Evolutionary conservation across 495 filamentous ascomycete species (phyloP).

Genomic region (Trypethelium eluteriae): DNA sequence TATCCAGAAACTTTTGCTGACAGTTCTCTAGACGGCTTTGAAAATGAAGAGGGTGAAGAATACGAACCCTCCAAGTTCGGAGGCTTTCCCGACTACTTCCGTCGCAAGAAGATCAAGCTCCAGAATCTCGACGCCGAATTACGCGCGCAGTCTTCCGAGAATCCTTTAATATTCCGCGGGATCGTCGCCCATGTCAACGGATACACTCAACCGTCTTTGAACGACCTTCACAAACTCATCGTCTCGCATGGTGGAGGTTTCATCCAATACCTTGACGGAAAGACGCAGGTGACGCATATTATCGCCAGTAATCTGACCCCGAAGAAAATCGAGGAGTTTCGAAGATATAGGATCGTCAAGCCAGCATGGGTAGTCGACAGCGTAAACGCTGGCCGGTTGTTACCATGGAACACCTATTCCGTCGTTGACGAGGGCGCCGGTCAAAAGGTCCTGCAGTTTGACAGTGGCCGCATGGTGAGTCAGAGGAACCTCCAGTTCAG

Average conservation of each 20-base stretch:
- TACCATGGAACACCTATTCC: constrained; percentile 78
- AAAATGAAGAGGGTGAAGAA: constrained; percentile 76
- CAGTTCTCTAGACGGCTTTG: constrained; percentile 45
- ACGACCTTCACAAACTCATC: constrained; percentile 76
- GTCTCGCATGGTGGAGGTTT: constrained; percentile 89
- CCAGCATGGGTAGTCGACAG: constrained; percentile 95
- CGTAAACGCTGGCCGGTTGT: constrained; percentile 64
- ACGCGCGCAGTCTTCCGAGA: constrained; percentile 55
- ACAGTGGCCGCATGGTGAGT: constrained; percentile 59
- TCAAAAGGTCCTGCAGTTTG: constrained; percentile 71
- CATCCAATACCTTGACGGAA: constrained; percentile 88
- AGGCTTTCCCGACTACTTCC: constrained; percentile 82
- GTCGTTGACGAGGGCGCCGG: constrained; percentile 71
- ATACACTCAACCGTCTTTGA: constrained; percentile 84
- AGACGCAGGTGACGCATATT: constrained; percentile 90
- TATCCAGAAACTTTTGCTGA: constrained; percentile 9
- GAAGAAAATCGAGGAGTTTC: constrained; percentile 84
- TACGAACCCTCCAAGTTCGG: constrained; percentile 83
- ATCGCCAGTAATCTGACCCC: constrained; percentile 83
- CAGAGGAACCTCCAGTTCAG: constrained; percentile 48
- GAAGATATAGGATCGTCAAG: constrained; percentile 81
- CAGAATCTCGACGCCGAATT: constrained; percentile 86
- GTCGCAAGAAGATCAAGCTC: constrained; percentile 89
- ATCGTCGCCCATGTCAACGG: constrained; percentile 86
- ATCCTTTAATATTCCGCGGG: constrained; percentile 79